Evolutionary conservation across 257 asterid genomes (phyloP).

Genomic region (Osmanthus fragrans): DNA sequence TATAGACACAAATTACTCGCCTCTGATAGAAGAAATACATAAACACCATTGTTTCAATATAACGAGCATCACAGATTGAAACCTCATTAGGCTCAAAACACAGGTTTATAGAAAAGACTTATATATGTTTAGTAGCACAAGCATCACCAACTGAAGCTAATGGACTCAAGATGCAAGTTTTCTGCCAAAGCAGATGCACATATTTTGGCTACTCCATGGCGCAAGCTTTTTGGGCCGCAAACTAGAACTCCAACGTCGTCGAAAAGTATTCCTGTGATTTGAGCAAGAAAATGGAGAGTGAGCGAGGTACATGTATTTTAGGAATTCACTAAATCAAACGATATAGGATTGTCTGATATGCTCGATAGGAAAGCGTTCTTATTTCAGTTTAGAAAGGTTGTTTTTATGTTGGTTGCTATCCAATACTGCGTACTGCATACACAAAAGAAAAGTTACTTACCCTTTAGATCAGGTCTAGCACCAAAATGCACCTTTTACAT

Average conservation of each 20-base stretch:
- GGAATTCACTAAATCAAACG: too few relatives aligned
- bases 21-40: too few relatives aligned
- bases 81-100: not conserved
- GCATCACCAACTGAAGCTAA: slow-evolving; percentile 35
- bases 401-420: not conserved
- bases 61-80: not conserved
- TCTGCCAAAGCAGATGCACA: slow-evolving; percentile 27
- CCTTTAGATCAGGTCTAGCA: slow-evolving; percentile 56
- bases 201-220: slow-evolving; percentile 34
- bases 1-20: not conserved
- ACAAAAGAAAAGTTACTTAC: slow-evolving; percentile 30
- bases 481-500: slow-evolving; percentile 56
- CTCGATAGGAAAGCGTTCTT: not conserved
- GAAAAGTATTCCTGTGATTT: slow-evolving; percentile 11
- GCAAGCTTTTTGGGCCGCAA: slow-evolving; percentile 35
- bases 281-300: not conserved
- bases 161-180: slow-evolving; percentile 37
- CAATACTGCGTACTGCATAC: not conserved
- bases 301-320: too few relatives aligned
- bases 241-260: slow-evolving; percentile 30
- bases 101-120: not conserved
- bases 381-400: too few relatives aligned
- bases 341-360: not conserved
- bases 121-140: not conserved
- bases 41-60: not conserved